These are phyloP conservation scores for Globisporangium paddicum DNA, from an alignment of 352 stramenopile genomes.

Conservation along the genomic window DNA sequence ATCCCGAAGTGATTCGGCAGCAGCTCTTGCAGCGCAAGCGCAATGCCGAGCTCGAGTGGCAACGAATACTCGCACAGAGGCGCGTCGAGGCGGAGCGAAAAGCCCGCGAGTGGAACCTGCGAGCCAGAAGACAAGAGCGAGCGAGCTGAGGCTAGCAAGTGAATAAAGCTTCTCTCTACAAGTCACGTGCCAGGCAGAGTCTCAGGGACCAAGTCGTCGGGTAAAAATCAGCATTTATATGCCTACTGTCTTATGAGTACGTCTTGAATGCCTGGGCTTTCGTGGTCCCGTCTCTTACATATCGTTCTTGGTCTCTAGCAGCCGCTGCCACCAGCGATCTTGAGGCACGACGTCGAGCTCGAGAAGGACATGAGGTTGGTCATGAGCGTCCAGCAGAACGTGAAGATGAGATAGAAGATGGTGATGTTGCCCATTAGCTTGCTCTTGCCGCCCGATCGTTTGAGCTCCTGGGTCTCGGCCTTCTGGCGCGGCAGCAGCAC, in stretches of 20 bases:
- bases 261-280: no score
- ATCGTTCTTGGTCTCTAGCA: no score
- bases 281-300: no score
- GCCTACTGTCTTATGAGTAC: no score
- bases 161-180: no score
- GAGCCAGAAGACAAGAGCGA: neutral
- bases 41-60: neutral
- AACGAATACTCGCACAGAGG: neutral
- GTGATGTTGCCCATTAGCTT: constrained; percentile 26
- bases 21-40: neutral
- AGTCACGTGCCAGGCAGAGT: no score
- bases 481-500: constrained; percentile 19
- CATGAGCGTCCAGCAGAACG: constrained; percentile 15
- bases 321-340: constrained; percentile 9
- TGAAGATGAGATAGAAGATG: constrained; percentile 25
- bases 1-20: neutral
- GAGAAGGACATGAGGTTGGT: constrained; percentile 21
- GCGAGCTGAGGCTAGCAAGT: neutral
- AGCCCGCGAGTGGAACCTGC: neutral
- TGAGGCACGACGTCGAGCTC: constrained; percentile 6
- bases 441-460: no score
- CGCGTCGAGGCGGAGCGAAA: neutral
- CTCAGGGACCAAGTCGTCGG: no score
- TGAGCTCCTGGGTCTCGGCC: constrained; percentile 16
- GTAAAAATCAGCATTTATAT: no score